phyloP scores from a whole-genome alignment of 805 yeast genomes.

The Suhomyces emberorum region DNA sequence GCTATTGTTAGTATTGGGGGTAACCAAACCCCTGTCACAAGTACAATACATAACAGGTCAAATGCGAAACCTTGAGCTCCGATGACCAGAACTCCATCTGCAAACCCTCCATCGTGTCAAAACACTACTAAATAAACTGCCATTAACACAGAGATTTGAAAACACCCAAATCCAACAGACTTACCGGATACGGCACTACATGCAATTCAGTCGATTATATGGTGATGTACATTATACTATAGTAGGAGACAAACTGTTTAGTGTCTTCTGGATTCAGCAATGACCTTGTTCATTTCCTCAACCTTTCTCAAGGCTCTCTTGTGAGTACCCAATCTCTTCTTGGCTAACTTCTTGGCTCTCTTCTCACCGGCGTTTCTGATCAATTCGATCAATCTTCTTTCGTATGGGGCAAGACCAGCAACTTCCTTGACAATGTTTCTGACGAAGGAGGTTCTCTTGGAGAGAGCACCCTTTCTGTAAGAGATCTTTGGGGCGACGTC shows the following conservation, averaged over 20 bases:
- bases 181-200: no score
- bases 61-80: no score
- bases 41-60: no score
- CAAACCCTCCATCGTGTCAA: no score
- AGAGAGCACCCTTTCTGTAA: slow-evolving; percentile 93
- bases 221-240: slow-evolving; percentile 14
- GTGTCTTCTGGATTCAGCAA: slow-evolving; percentile 96
- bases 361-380: slow-evolving; percentile 99
- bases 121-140: no score
- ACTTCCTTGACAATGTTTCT: slow-evolving; percentile 95
- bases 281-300: slow-evolving; percentile 95
- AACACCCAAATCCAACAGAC: no score
- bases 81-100: no score
- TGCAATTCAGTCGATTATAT: slow-evolving; percentile 3
- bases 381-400: slow-evolving; percentile 98
- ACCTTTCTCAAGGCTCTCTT: slow-evolving; percentile 99
- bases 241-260: slow-evolving; percentile 32
- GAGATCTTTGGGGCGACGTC: slow-evolving; percentile 67
- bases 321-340: slow-evolving; percentile 99
- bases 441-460: slow-evolving; percentile 95
- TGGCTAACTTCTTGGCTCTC: slow-evolving; percentile 99
- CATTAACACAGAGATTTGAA: no score
- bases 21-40: no score
- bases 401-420: slow-evolving; percentile 99
- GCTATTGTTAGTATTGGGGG: no score